Conservation (phyloP, 352 stramenopile species). For the Achlya hypogyna region DNA sequence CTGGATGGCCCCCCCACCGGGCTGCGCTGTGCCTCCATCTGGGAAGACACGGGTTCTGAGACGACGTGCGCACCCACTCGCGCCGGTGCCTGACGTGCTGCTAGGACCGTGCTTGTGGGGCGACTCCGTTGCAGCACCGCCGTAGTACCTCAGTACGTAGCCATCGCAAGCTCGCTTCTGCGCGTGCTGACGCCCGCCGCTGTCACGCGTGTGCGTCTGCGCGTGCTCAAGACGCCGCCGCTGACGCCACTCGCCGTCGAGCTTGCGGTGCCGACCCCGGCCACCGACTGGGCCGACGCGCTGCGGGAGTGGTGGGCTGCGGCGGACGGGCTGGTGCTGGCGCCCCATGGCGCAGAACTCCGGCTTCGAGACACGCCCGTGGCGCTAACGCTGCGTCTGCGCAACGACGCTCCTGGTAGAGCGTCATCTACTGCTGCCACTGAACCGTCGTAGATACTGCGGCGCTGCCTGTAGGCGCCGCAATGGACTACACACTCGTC, state of each 20-base stretch:
- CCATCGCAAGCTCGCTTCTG: neutral
- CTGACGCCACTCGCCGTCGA: neutral
- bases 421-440: neutral
- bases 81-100: neutral
- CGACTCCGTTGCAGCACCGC: neutral
- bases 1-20: slow-evolving; percentile 37
- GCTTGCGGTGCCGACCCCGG: neutral
- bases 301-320: slow-evolving; percentile 1
- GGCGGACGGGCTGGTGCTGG: neutral
- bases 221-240: slow-evolving; percentile 1
- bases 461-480: neutral
- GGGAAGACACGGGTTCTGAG: neutral
- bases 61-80: neutral
- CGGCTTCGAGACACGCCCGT: neutral
- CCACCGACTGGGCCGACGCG: neutral
- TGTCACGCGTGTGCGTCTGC: neutral
- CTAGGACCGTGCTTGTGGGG: neutral
- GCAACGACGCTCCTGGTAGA: neutral
- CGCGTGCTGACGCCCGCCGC: neutral
- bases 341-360: neutral
- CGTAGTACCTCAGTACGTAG: slow-evolving; percentile 4
- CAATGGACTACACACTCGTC: neutral
- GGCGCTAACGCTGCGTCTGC: neutral
- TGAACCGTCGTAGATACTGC: neutral
- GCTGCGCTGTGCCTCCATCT: neutral